Base-by-base conservation (phyloP, 2,329 filamentous ascomycete genomes). In the Hymenotorrendiella dingleyae region DNA sequence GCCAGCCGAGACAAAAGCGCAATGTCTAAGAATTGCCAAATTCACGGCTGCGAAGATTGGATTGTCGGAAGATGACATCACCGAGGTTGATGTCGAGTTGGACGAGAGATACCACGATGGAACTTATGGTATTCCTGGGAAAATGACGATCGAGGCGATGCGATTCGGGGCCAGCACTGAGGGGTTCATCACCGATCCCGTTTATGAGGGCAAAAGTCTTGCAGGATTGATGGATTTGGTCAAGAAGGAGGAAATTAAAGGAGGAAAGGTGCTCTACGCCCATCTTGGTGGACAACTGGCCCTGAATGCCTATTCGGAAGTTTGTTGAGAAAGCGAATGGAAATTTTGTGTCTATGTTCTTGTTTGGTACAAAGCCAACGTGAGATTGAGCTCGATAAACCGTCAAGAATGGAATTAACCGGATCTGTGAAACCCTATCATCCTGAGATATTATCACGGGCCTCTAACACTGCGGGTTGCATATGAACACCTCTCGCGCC, bases 171-270 rank as follows among this genome's bases (percentile, higher is more conserved):
- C 83, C 0, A 62, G 67, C 45, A 84, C 77, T 1, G 84, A 87
- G 65, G 83, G 75, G 0, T 80, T 87, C 54, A 83, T 87, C 49
- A 86, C 82, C 0, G 83, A 87, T 57, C 83, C 82, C 0, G 83
- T 87, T 1, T 87, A 87, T 55, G 82, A 86, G 64, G 84, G 84
- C 1, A 87, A 87, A 73, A 84, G 78, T 53, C 64, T 87, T 60
- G 81, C 81, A 4, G 83, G 82, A 0, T 73, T 86, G 80, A 76
- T 86, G 52, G 80, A 81, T 58, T 64, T 86, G 66, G 76, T 85
- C 14, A 72, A 66, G 49, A 76, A 72, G 38, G 80, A 74, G 0
- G 76, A 81, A 59, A 78, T 86, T 45, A 29, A 58, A 0, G 36
- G 56, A 0, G 71, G 71, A 0, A 78, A 77, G 54, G 76, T 86